Base-by-base conservation (phyloP, 371 early-diverging fungal species). In the Mortierella sp. region DNA sequence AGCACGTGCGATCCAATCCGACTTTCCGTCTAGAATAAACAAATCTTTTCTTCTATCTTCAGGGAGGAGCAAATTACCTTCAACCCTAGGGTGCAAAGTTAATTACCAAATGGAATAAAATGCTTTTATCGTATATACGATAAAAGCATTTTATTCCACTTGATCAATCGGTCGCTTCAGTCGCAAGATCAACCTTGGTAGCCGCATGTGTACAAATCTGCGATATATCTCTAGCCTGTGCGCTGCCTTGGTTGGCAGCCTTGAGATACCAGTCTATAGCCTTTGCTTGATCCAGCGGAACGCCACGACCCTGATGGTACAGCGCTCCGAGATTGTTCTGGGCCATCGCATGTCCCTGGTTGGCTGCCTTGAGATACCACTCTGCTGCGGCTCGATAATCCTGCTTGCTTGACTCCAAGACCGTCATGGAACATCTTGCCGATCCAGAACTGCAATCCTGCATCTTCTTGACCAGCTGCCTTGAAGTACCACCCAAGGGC, bases 401-500 rank as follows among this genome's bases (percentile, higher is more conserved):
- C 31, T 16, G 34, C 19, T 5, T 16, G 34, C 19, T 5, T 2
- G 0, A 58, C 22, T 0, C 13, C 58, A 29, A 31, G 19, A 16
- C 58, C 58, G 9, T 58, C 58, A 16, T 58, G 34, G 19, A 19
- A 34, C 58, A 58, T 58, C 16, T 29, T 31, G 2, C 58, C 58
- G 19, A 58, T 14, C 58, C 58, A 58, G 34, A 31, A 58, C 58
- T 58, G 58, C 5, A 34, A 34, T 7, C 29, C 14, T 31, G 14
- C 10, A 31, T 55, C 29, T 16, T 29, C 55, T 24, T 66, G 41
- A 24, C 39, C 19, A 11, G 90, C 90, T 14, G 93, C 87, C 45
- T 86, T 88, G 37, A 73, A 70, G 72, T 90, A 90, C 89, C 90
- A 93, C 7, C 85, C 67, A 53, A 89, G 83, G 1, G 94, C 92